Percentiles rank a stretch among this genome's conserved stretches.
These are phyloP conservation scores for Hypoxylon sp. DNA, from an alignment of 2,329 filamentous ascomycete genomes.

Conservation along the genomic window DNA sequence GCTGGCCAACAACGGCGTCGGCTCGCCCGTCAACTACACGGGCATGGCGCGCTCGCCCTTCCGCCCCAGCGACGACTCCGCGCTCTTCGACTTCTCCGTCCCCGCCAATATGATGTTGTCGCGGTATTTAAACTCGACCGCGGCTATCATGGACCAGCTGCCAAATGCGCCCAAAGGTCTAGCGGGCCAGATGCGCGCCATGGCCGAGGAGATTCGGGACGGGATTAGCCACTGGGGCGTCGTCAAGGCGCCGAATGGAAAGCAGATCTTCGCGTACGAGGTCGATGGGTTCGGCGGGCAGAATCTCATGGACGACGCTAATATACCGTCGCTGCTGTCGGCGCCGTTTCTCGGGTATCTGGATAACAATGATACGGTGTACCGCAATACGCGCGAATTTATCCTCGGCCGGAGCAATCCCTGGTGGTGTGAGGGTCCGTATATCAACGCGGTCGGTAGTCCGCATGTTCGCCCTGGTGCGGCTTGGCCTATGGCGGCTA, in stretches of 20 bases:
- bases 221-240: conserved; percentile 80
- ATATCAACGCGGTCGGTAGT: conserved; percentile 79
- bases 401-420: conserved; percentile 81
- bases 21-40: conserved; percentile 83
- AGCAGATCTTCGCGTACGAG: conserved; percentile 79
- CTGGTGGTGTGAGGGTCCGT: conserved; percentile 76
- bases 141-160: conserved; percentile 59
- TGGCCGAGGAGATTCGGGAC: conserved; percentile 72
- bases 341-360: conserved; percentile 74
- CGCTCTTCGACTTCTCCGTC: conserved; percentile 86
- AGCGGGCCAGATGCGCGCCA: conserved; percentile 65
- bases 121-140: conserved; percentile 66
- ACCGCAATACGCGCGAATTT: conserved; percentile 83
- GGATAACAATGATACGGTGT: conserved; percentile 69
- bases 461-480: conserved; percentile 71
- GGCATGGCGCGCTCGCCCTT: conserved; percentile 89
- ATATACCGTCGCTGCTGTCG: conserved; percentile 74
- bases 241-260: conserved; percentile 54
- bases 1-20: conserved; percentile 78
- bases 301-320: conserved; percentile 78
- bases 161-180: conserved; percentile 56
- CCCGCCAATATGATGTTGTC: conserved; percentile 90
- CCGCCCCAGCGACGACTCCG: conserved; percentile 89
- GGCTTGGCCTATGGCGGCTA: conserved; percentile 68
- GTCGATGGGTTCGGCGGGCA: conserved; percentile 78